These are phyloP conservation scores for Hypoxylon rickii DNA, from an alignment of 495 filamentous ascomycete genomes.

Conservation along the genomic window DNA sequence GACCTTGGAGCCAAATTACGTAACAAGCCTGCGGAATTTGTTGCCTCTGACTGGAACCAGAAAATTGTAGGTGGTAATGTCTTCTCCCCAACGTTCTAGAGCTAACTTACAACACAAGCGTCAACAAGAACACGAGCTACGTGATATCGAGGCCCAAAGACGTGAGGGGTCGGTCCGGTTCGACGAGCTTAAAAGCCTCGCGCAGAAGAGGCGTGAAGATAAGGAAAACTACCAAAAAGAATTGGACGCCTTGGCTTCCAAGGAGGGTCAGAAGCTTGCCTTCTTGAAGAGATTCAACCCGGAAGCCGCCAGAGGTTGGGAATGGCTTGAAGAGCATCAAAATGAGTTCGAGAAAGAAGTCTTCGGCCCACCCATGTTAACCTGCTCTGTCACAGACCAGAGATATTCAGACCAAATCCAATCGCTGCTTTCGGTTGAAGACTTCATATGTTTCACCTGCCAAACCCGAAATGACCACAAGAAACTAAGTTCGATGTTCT, in stretches of 20 bases:
- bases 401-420: slow-evolving; percentile 77
- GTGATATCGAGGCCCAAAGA: slow-evolving; percentile 50
- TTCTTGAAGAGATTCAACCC: slow-evolving; percentile 60
- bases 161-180: slow-evolving; percentile 42
- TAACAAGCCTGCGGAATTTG: slow-evolving; percentile 52
- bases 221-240: slow-evolving; percentile 48
- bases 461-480: slow-evolving; percentile 75
- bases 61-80: slow-evolving; percentile 52
- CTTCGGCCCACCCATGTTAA: slow-evolving; percentile 82
- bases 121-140: slow-evolving; percentile 51
- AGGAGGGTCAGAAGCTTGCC: slow-evolving; percentile 72
- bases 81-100: background rate
- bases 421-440: slow-evolving; percentile 61
- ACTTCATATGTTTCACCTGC: slow-evolving; percentile 75
- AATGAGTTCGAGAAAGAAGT: slow-evolving; percentile 77
- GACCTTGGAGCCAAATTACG: slow-evolving; percentile 49
- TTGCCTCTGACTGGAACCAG: slow-evolving; percentile 56
- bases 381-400: slow-evolving; percentile 78
- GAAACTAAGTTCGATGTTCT: slow-evolving; percentile 63
- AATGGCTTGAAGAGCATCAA: slow-evolving; percentile 76
- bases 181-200: slow-evolving; percentile 28
- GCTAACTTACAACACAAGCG: slow-evolving; percentile 36
- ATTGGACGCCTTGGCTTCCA: slow-evolving; percentile 68
- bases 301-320: slow-evolving; percentile 73
- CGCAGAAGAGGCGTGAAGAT: slow-evolving; percentile 26